Evolutionary conservation across 2,329 filamentous ascomycete genomes (phyloP).

Genomic region (Lachnellula occidentalis): DNA sequence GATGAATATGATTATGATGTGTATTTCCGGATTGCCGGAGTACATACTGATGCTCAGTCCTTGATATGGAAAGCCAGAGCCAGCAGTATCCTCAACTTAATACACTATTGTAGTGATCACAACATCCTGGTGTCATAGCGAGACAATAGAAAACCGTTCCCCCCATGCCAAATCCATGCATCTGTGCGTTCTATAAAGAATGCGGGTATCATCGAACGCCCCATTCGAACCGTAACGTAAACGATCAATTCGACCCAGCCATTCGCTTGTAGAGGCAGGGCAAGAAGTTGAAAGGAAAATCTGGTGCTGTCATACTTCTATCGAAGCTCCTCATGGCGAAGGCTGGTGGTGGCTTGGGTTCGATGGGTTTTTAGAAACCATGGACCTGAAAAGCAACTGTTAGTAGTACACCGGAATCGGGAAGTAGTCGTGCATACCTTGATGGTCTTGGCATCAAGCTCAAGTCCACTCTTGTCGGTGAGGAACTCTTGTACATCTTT

Average conservation of each 20-base stretch:
- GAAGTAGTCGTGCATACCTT: constrained; percentile 54
- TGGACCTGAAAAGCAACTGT: constrained; percentile 40
- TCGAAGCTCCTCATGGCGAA: constrained; percentile 27
- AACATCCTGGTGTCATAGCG: constrained; percentile 14
- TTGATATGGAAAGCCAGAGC: constrained; percentile 15
- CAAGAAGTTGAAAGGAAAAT: constrained; percentile 27
- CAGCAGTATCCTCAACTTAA: constrained; percentile 9
- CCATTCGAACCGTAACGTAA: constrained; percentile 27
- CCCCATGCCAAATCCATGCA: constrained; percentile 18
- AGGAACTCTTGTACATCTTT: constrained; percentile 98
- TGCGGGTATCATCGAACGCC: constrained; percentile 33
- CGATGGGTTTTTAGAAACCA: constrained; percentile 55
- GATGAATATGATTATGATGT: constrained; percentile 5
- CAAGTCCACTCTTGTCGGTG: constrained; percentile 89
- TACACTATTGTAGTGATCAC: constrained; percentile 16
- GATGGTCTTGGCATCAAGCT: constrained; percentile 93
- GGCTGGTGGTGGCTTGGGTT: constrained; percentile 31
- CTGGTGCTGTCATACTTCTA: constrained; percentile 25
- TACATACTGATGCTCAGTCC: constrained; percentile 18
- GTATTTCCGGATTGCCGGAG: constrained; percentile 17
- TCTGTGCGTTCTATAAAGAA: constrained; percentile 29
- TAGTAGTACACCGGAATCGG: background rate
- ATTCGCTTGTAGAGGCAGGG: constrained; percentile 21
- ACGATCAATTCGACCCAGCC: constrained; percentile 25
- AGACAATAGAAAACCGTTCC: constrained; percentile 11